Evolutionary conservation across 768 basidiomycete species (phyloP).

Genomic region (Termitomyces bulborhizus): DNA sequence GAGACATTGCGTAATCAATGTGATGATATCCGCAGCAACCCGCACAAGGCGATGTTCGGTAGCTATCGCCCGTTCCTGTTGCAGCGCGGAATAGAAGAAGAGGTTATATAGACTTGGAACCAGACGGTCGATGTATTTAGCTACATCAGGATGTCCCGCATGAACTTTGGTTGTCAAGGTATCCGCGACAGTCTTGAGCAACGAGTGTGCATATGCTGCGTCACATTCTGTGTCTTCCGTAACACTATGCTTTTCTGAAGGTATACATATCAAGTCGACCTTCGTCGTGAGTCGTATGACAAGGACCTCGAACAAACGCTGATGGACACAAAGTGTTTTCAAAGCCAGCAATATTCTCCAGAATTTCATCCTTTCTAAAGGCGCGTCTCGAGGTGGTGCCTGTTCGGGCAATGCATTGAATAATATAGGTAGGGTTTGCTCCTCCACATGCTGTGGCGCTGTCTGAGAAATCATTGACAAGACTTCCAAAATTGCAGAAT

Average conservation of each 20-base stretch:
- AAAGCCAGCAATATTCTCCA: conserved; percentile 67
- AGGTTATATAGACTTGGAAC: conserved; percentile 68
- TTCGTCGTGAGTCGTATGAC: conserved; percentile 73
- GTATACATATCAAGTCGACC: conserved; percentile 61
- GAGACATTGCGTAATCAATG: conserved; percentile 59
- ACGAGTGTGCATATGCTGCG: conserved; percentile 83
- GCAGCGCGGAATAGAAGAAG: conserved; percentile 37
- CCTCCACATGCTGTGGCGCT: conserved; percentile 60
- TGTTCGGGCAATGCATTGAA: conserved; percentile 69
- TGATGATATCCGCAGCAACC: conserved; percentile 62
- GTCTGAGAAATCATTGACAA: conserved; percentile 54
- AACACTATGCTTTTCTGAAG: conserved; percentile 12
- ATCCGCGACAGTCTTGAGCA: conserved; percentile 64
- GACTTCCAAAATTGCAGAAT: conserved; percentile 47
- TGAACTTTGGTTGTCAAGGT: conserved; percentile 45
- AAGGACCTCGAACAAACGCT: conserved; percentile 79
- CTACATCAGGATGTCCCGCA: conserved; percentile 61
- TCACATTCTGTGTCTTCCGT: conserved; percentile 45
- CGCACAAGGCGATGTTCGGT: conserved; percentile 47
- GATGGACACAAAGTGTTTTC: conserved; percentile 63
- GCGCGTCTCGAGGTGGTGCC: conserved; percentile 50
- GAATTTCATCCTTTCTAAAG: conserved; percentile 50
- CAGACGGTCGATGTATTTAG: conserved; percentile 74
- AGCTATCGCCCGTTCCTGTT: conserved; percentile 23
- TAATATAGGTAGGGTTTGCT: conserved; percentile 75